A percentile compares a stretch with the other conserved stretches of the same genome.
phyloP scores from a whole-genome alignment of 2,329 filamentous ascomycete genomes.

The Neopestalotiopsis sp. region DNA sequence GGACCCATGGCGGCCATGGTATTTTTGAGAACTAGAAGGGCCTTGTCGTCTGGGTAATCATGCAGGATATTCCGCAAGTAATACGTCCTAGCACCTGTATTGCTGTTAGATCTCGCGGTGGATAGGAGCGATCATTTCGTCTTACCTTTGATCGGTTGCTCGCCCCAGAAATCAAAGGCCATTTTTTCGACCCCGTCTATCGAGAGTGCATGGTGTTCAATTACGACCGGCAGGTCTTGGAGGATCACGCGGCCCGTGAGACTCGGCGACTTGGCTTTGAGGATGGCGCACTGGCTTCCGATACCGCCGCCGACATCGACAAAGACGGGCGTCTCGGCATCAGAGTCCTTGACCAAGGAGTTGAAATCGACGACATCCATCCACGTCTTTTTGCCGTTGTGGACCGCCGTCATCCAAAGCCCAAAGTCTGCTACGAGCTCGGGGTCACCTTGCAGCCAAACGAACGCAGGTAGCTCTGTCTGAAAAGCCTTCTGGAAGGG shows the following conservation, averaged over 20 bases:
- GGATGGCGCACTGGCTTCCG: constrained; percentile 42
- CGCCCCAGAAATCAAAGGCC: constrained; percentile 22
- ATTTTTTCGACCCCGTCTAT: constrained; percentile 20
- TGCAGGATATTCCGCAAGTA: constrained; percentile 41
- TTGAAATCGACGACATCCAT: constrained; percentile 24
- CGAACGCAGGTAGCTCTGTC: constrained; percentile 23
- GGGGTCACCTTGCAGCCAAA: constrained; percentile 21
- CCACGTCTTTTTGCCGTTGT: constrained; percentile 20
- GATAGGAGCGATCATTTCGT: not conserved
- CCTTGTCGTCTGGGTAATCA: constrained; percentile 38
- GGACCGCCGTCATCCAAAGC: constrained; percentile 22
- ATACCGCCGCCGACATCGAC: constrained; percentile 47
- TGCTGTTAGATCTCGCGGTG: not conserved
- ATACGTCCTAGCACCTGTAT: constrained; percentile 33
- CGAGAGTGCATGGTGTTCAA: constrained; percentile 25
- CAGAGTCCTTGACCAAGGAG: constrained; percentile 8
- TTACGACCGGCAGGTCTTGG: constrained; percentile 41
- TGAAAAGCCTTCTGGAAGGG: constrained; percentile 21
- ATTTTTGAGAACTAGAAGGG: constrained; percentile 36
- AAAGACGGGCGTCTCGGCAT: constrained; percentile 28
- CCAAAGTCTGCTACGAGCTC: constrained; percentile 24
- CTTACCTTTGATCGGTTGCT: constrained; percentile 28
- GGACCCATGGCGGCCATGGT: constrained; percentile 35
- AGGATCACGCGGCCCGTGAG: constrained; percentile 42
- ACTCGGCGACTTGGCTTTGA: constrained; percentile 37